Percentiles rank a stretch among this genome's conserved stretches.
These are phyloP conservation scores for Prunus padus DNA, from an alignment of 306 rosid genomes.

Conservation along the genomic window DNA sequence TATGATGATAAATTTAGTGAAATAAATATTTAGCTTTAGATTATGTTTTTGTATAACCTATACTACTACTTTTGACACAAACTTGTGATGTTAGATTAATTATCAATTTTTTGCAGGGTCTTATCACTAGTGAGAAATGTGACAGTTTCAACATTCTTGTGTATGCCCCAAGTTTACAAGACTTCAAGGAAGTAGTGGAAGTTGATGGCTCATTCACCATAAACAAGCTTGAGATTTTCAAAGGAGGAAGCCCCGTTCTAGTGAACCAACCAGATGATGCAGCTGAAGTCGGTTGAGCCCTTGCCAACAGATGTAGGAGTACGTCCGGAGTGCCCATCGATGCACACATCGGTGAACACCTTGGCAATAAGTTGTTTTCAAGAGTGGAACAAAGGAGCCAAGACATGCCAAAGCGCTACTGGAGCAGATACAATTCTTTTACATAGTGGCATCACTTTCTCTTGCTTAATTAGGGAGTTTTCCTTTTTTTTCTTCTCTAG, in stretches of 20 bases:
- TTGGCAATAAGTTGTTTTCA: constrained; percentile 63
- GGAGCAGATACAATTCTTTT: constrained; percentile 80
- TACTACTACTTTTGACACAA: too few relatives aligned
- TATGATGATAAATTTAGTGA: too few relatives aligned
- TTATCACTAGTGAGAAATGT: constrained; percentile 64
- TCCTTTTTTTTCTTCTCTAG: not conserved
- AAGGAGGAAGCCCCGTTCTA: constrained; percentile 95
- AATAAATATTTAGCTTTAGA: too few relatives aligned
- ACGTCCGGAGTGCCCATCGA: constrained; percentile 81
- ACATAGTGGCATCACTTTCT: constrained; percentile 90
- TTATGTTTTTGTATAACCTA: too few relatives aligned
- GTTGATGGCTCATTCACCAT: constrained; percentile 72
- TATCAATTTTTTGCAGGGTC: constrained; percentile 38
- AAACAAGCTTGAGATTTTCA: constrained; percentile 81
- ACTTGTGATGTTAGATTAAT: too few relatives aligned
- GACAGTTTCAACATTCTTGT: constrained; percentile 83
- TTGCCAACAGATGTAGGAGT: constrained; percentile 74
- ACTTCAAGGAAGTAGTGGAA: constrained; percentile 85
- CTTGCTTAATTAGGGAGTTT: constrained; percentile 16
- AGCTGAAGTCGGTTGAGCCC: constrained; percentile 63
- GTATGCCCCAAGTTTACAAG: constrained; percentile 82
- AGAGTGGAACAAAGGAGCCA: constrained; percentile 58
- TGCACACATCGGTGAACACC: constrained; percentile 82
- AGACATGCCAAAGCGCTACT: constrained; percentile 66
- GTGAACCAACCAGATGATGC: constrained; percentile 68